Conservation (phyloP, 805 yeast genomes). For the Hanseniaspora osmophila region DNA sequence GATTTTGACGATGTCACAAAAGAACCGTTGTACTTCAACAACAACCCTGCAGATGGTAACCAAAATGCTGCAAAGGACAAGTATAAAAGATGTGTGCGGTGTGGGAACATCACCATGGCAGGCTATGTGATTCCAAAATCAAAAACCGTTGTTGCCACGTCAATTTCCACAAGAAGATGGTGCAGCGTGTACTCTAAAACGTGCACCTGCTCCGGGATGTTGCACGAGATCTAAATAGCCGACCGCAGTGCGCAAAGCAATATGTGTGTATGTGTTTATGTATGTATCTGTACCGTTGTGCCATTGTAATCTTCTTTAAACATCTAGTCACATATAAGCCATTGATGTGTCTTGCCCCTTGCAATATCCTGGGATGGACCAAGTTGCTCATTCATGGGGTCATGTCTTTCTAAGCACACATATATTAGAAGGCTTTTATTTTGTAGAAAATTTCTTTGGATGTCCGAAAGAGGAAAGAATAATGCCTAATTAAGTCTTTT, state of each 20-base stretch:
- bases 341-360: too few relatives aligned
- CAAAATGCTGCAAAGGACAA: slow-evolving; percentile 8
- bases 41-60: slow-evolving; percentile 8
- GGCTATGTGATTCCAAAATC: slow-evolving; percentile 21
- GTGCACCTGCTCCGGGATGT: slow-evolving; percentile 24
- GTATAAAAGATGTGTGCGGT: slow-evolving; percentile 36
- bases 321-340: too few relatives aligned
- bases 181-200: slow-evolving; percentile 22
- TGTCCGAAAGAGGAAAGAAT: too few relatives aligned
- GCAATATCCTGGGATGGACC: too few relatives aligned
- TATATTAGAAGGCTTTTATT: too few relatives aligned
- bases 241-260: neutral
- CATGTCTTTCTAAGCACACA: too few relatives aligned
- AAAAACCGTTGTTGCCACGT: slow-evolving; percentile 22
- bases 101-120: slow-evolving; percentile 34
- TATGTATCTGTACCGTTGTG: too few relatives aligned
- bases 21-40: slow-evolving; percentile 1
- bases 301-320: too few relatives aligned
- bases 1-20: slow-evolving; percentile 22
- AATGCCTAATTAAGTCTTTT: too few relatives aligned
- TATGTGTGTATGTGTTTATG: neutral
- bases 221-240: slow-evolving; percentile 17
- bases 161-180: slow-evolving; percentile 23
- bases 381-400: too few relatives aligned
- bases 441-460: too few relatives aligned